Conservation (phyloP, 2,329 filamentous ascomycete species). For the Aspergillus sp. region DNA sequence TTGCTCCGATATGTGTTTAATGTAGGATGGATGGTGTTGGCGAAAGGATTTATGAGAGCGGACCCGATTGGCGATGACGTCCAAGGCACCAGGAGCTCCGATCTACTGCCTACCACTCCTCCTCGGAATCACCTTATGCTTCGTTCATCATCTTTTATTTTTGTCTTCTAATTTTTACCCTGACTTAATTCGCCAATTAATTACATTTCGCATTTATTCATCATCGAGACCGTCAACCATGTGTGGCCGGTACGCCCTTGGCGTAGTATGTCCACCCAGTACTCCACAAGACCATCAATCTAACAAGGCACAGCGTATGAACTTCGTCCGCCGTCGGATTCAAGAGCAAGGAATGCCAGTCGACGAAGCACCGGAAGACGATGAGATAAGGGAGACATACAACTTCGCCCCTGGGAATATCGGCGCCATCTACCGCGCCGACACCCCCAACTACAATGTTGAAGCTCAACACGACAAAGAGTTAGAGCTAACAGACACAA, state of each 20-base stretch:
- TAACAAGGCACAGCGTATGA: conserved; percentile 63
- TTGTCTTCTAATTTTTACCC: not conserved
- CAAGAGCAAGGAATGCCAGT: conserved; percentile 73
- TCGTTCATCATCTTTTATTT: not conserved
- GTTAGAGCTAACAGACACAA: not conserved
- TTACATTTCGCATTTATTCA: not conserved
- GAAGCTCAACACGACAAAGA: conserved; percentile 8
- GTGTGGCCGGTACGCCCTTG: conserved; percentile 68
- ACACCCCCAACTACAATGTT: conserved; percentile 54
- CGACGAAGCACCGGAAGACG: conserved; percentile 69
- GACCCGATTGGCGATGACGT: conserved; percentile 11
- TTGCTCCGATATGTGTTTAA: not conserved
- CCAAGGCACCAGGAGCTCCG: not conserved
- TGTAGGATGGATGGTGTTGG: not conserved
- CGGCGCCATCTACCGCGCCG: conserved; percentile 82
- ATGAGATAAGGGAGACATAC: conserved; percentile 72
- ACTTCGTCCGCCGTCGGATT: conserved; percentile 71
- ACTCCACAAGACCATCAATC: not conserved
- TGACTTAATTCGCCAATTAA: not conserved
- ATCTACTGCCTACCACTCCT: no score
- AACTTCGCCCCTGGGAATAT: conserved; percentile 90
- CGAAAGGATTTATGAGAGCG: conserved; percentile 5
- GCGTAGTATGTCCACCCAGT: conserved; percentile 50
- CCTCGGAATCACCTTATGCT: not conserved
- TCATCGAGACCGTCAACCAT: conserved; percentile 41